These are phyloP conservation scores for Raffaelea arxii DNA, from an alignment of 2,329 filamentous ascomycete species.

Conservation along the genomic window DNA sequence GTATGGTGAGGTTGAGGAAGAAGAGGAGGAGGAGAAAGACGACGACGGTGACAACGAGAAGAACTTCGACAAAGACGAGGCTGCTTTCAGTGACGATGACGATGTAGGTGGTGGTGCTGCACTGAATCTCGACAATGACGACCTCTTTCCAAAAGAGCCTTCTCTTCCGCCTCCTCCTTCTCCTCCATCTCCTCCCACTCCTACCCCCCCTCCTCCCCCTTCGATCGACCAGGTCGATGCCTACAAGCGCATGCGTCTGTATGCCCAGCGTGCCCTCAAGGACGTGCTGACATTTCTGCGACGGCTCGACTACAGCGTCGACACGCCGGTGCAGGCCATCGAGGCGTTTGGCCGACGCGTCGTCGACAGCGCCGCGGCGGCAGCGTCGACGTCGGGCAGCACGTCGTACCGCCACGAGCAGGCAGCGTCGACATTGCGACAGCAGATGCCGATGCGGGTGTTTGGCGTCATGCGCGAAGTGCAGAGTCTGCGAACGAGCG, in stretches of 20 bases:
- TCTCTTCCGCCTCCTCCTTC: too few relatives aligned
- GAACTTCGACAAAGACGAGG: conserved; percentile 12
- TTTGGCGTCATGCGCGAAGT: not conserved
- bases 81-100: too few relatives aligned
- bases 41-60: not conserved
- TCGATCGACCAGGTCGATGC: conserved; percentile 40
- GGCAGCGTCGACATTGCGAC: not conserved
- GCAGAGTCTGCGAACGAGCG: too few relatives aligned
- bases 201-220: too few relatives aligned
- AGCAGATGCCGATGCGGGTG: not conserved
- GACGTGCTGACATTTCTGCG: conserved; percentile 67
- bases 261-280: conserved; percentile 65
- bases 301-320: conserved; percentile 69
- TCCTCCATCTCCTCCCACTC: not conserved
- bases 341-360: conserved; percentile 39
- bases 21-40: too few relatives aligned
- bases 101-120: too few relatives aligned
- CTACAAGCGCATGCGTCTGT: conserved; percentile 59
- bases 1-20: too few relatives aligned
- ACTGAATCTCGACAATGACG: too few relatives aligned
- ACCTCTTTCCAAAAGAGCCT: too few relatives aligned
- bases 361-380: not conserved
- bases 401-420: not conserved
- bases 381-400: not conserved
- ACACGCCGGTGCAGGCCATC: conserved; percentile 49